phyloP scores from a whole-genome alignment of 116 monocot genomes.

The Posidonia oceanica region DNA sequence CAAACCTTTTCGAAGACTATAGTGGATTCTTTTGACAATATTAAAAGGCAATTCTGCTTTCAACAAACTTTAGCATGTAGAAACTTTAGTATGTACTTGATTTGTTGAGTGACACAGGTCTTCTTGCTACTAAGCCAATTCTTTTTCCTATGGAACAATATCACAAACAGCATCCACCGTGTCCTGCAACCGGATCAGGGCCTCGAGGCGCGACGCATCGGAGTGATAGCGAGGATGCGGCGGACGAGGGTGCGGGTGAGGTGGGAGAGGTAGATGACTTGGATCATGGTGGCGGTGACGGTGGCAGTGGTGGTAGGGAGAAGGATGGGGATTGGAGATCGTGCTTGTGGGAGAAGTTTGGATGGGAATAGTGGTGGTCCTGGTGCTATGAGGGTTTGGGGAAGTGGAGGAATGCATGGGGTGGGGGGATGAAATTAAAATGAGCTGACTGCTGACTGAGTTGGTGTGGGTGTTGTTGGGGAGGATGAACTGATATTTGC shows the following conservation, averaged over 20 bases:
- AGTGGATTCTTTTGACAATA: too few relatives aligned
- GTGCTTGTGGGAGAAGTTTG: constrained; percentile 15
- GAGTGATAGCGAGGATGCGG: constrained; percentile 22
- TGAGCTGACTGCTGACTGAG: too few relatives aligned
- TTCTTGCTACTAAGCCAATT: too few relatives aligned
- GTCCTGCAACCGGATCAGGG: constrained; percentile 50
- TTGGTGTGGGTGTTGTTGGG: too few relatives aligned
- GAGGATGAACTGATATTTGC: too few relatives aligned
- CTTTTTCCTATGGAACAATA: too few relatives aligned
- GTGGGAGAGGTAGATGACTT: constrained; percentile 44
- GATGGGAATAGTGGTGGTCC: constrained; percentile 4
- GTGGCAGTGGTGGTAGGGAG: constrained; percentile 17
- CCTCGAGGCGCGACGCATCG: constrained; percentile 28
- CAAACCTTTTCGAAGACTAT: too few relatives aligned
- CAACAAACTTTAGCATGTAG: too few relatives aligned
- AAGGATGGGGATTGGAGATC: constrained; percentile 2
- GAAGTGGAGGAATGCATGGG: neutral
- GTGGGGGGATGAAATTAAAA: neutral
- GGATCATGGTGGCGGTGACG: constrained; percentile 47
- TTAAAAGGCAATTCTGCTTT: too few relatives aligned
- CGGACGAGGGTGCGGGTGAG: constrained; percentile 30
- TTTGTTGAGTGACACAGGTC: too few relatives aligned
- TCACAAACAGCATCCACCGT: constrained; percentile 71
- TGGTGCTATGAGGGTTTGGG: neutral
- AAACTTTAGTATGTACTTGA: too few relatives aligned